These are phyloP conservation scores for Fomitopsis schrenkii DNA, from an alignment of 1,284 basidiomycete genomes.

Conservation along the genomic window DNA sequence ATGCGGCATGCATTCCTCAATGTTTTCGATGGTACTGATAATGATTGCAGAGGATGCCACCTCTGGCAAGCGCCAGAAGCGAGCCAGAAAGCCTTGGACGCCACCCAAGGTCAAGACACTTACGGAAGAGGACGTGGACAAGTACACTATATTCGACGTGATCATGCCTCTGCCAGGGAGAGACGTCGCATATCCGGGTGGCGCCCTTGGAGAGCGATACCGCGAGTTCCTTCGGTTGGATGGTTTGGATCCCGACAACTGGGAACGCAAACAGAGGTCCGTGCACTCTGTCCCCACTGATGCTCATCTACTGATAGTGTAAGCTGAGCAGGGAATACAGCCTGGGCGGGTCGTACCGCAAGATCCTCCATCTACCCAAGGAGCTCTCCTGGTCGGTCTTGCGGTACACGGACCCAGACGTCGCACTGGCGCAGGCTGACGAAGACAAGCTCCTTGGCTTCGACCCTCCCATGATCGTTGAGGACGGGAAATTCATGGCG, in stretches of 20 bases:
- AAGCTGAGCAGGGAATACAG: slow-evolving; percentile 73
- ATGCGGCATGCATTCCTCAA: slow-evolving; percentile 14
- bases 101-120: slow-evolving; percentile 74
- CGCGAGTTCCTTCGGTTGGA: slow-evolving; percentile 77
- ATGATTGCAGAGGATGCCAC: slow-evolving; percentile 11
- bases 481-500: slow-evolving; percentile 79
- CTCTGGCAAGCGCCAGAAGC: slow-evolving; percentile 24
- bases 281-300: slow-evolving; percentile 16
- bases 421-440: slow-evolving; percentile 89
- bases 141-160: slow-evolving; percentile 89
- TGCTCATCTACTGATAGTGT: neutral
- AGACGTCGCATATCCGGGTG: slow-evolving; percentile 87
- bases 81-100: slow-evolving; percentile 50
- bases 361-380: slow-evolving; percentile 83
- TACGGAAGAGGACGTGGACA: slow-evolving; percentile 68
- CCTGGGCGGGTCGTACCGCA: slow-evolving; percentile 89
- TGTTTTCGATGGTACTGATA: slow-evolving; percentile 5
- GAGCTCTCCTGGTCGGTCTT: slow-evolving; percentile 80
- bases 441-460: slow-evolving; percentile 87
- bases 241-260: slow-evolving; percentile 85
- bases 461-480: slow-evolving; percentile 61
- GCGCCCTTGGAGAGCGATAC: slow-evolving; percentile 79
- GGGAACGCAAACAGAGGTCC: slow-evolving; percentile 85
- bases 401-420: slow-evolving; percentile 90
- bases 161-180: slow-evolving; percentile 94